These are phyloP conservation scores for Juncus effusus DNA, from an alignment of 176 grass and related monocot genomes.

Conservation along the genomic window DNA sequence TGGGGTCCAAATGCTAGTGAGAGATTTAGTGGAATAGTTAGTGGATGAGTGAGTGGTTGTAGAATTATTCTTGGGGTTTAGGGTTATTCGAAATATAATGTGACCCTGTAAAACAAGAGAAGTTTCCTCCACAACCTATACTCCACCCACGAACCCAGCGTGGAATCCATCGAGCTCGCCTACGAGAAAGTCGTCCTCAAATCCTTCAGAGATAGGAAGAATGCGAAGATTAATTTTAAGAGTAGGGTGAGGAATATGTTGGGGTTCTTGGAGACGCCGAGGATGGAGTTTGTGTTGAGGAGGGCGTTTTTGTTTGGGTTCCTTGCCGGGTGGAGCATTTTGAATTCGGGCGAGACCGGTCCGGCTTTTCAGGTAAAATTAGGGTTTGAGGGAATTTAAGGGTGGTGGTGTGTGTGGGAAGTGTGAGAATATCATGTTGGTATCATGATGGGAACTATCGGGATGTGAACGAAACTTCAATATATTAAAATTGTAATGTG, in stretches of 20 bases:
- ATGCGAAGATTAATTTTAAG: slow-evolving; percentile 72
- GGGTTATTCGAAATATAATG: background rate
- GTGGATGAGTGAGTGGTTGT: background rate
- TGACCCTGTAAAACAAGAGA: background rate
- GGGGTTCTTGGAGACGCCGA: slow-evolving; percentile 63
- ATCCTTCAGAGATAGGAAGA: slow-evolving; percentile 65
- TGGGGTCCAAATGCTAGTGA: background rate
- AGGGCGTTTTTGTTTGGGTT: slow-evolving; percentile 77
- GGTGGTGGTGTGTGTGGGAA: background rate
- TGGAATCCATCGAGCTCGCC: slow-evolving; percentile 75
- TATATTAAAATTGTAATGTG: too few species aligned
- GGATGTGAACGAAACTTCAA: too few species aligned
- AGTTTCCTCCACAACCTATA: slow-evolving; percentile 74
- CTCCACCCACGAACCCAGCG: slow-evolving; percentile 63
- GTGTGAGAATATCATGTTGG: too few species aligned
- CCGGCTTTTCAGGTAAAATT: slow-evolving; percentile 73
- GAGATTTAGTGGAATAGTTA: too few species aligned
- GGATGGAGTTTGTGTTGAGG: slow-evolving; percentile 57
- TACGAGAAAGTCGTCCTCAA: slow-evolving; percentile 85
- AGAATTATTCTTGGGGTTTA: background rate
- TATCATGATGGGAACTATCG: too few species aligned
- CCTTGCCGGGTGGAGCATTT: slow-evolving; percentile 81
- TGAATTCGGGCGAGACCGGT: slow-evolving; percentile 65
- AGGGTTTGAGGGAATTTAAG: background rate
- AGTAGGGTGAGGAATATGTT: slow-evolving; percentile 53